Evolutionary conservation across 768 basidiomycete species (phyloP), one percentile per base, ranked within the genome.

Genomic region (Amanita thiersii): DNA sequence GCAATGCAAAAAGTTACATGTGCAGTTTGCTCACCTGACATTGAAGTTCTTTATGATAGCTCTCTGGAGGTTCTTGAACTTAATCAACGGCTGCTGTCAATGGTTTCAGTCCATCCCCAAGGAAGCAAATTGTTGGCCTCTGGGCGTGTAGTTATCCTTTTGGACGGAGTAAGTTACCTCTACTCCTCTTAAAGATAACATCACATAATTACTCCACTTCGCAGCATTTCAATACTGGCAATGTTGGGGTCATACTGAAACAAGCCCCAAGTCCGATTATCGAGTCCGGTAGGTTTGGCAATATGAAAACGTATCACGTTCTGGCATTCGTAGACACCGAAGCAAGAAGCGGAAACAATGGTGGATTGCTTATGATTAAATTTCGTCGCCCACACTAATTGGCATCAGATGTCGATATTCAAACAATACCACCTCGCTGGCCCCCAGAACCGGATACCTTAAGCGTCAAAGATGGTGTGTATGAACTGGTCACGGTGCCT

Each of bases 121-220:
- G 86, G 85, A 3, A 64, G 64, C 11, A 92, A 86, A 62, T 60
- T 75, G 4, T 60, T 98, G 34, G 58, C 65, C 11, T 54, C 77
- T 0, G 94, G 94, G 2, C 72, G 96, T 40, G 78, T 97, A 14
- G 77, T 98, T 2, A 59, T 98, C 25, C 63, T 99, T 25, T 77
- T 81, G 36, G 83, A 97, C 55, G 73, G 74, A 28, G 94, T 96
- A 61, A 52, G 81, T 57, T 17, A 30, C 28, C 10, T 23, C 4
- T 45, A 35, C 7, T 18, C 19, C 17, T 15, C 17, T 2, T 23
- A 29, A 15, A 29, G 21, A 18, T 35, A 4, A 20, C 28, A 17
- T 7, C 20, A 28, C 1, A 42, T 14, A 20, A 19, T 25, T 8
- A 38, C 19, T 12, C n/a, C 21, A 19, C n/a, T 42, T 33, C 21